Evolutionary conservation across 345 rosid genomes (phyloP), one percentile per base, ranked within the genome.

Genomic region (Salix exigua): DNA sequence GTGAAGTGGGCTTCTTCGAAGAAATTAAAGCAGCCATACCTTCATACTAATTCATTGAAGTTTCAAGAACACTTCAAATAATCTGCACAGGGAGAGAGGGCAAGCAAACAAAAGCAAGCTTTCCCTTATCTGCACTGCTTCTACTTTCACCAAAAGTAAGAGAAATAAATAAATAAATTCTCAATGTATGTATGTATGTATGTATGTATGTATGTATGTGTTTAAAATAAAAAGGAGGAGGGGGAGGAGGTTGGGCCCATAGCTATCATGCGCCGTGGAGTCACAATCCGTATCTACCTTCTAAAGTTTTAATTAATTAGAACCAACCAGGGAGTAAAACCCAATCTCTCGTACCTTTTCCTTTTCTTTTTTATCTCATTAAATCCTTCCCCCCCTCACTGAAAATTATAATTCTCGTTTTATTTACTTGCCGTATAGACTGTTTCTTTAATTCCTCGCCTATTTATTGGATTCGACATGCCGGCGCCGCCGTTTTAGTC

Each of bases 401-500:
- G 33, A 30, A 30, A 58, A 23, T 26, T 23, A n/a, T 4, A n/a
- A 5, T 74, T 63, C 33, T 48, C 16, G 7, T 67, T 38, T 65
- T 53, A 48, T 74, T 66, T 66, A 68, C 18, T 28, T 77, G 64
- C 35, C 42, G 28, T 23, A 12, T 10, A 10, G 6, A 58, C 63
- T n/a, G 9, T 58, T 77, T 69, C 77, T 70, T 76, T 81, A 66
- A 73, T 82, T 87, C 79, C 76, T 81, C 82, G 83, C 80, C 89
- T 78, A 77, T 79, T 83, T 75, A 58, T 74, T 81, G 70, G 72
- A 71, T 74, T 79, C 71, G 73, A 58, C 67, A 66, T 53, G 84
- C 87, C 85, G 84, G 83, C 83, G 90, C 90, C 82, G 86, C 77
- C 87, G 80, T 62, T 81, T 80, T 82, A 70, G 77, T 19, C 46